Base-by-base conservation (phyloP, 2,329 filamentous ascomycete genomes). In the Colletotrichum sojae region DNA sequence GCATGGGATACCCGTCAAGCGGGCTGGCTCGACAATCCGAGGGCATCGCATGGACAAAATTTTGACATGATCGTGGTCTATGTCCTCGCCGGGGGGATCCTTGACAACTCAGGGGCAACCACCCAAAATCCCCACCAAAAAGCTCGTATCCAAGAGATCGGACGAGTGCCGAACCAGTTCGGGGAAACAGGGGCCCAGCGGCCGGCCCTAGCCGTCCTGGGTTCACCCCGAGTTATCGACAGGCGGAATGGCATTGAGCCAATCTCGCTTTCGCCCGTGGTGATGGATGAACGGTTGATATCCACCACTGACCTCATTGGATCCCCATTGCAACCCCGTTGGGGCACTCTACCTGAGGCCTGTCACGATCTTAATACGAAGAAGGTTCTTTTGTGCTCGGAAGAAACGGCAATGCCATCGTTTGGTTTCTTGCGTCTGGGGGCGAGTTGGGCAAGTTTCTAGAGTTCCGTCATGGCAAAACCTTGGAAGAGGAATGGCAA, bases 141-240 rank as follows among this genome's bases (percentile, higher is more conserved):
- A 67, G 27, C 59, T 67, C 63, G 63, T 67, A 67, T 67, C 51
- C 57, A 56, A 62, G 52, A 52, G 36, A 52, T 62, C 57, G 51
- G 51, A 56, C 49, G 63, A 63, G 49, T 45, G 51, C 58, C 57
- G 51, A 62, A 63, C 49, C 56, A 20, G 27, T 56, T 18, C 15
- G 25, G 45, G 9, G n/a, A 15, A 9, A 12, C 22, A 20, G 22
- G 56, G 40, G 40, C n/a, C 20, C 52, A 59, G 1, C 36, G 20
- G 27, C 20, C 2, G 27, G 43, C 59, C 25, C 22, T 54, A 31
- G n/a, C 16, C 49, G 20, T 36, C 15, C 39, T 25, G 18, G n/a
- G 53, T n/a, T 15, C 49, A 16, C 6, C 20, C n/a, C 10, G 9
- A 40, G 27, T 13, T 4, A 2, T 10, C 31, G 8, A 9, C 31